phyloP scores from a whole-genome alignment of 2,329 filamentous ascomycete genomes.

The Ophiostoma fasciatum region DNA sequence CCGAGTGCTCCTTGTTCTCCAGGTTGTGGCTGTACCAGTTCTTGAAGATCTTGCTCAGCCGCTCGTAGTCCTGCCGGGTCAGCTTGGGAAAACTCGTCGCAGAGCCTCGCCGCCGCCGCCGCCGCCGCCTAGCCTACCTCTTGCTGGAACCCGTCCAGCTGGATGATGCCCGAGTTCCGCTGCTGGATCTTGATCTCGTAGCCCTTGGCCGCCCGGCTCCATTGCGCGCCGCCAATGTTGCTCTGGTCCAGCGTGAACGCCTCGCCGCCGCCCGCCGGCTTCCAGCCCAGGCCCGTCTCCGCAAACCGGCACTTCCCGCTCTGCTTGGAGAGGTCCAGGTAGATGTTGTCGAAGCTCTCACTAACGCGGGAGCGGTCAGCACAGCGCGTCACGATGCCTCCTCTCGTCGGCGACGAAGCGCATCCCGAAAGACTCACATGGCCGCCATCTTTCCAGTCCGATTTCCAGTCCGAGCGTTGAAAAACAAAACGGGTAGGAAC shows the following conservation, averaged over 20 bases:
- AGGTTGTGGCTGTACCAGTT: conserved; percentile 93
- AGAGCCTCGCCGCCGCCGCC: neutral
- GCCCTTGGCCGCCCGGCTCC: conserved; percentile 84
- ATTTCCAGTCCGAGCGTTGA: too few species aligned
- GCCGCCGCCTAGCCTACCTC: conserved; percentile 37
- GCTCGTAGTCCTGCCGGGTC: conserved; percentile 59
- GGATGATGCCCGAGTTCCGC: conserved; percentile 70
- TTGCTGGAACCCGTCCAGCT: conserved; percentile 87
- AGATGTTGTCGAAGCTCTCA: conserved; percentile 96
- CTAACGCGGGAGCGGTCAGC: too few species aligned
- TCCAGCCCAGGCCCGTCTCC: conserved; percentile 91
- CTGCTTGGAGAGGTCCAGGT: conserved; percentile 87
- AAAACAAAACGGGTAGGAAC: too few species aligned
- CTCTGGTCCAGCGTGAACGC: conserved; percentile 84
- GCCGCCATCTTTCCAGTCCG: neutral
- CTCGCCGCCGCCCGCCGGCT: conserved; percentile 71
- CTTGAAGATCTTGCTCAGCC: conserved; percentile 85
- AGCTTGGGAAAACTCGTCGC: too few species aligned
- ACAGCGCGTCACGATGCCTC: too few species aligned
- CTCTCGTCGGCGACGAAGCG: too few species aligned
- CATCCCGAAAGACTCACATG: neutral
- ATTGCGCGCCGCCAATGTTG: conserved; percentile 78
- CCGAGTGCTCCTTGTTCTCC: conserved; percentile 82
- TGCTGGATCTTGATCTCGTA: conserved; percentile 88
- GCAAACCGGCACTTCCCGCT: conserved; percentile 88